These are phyloP conservation scores for Ceratocystis diversiconidia DNA, from an alignment of 2,329 filamentous ascomycete species.

Conservation along the genomic window DNA sequence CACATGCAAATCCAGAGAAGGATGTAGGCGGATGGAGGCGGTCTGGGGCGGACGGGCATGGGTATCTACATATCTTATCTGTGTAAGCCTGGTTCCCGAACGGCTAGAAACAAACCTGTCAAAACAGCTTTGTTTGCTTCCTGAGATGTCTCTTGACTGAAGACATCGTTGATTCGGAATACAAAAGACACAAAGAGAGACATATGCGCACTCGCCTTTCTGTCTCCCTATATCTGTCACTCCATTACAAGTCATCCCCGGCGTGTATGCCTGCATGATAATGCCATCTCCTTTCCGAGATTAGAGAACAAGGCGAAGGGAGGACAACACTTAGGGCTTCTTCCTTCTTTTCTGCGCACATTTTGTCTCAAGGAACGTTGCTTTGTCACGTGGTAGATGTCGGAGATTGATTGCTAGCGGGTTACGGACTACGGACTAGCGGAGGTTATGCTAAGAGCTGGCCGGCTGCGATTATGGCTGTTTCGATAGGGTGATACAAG, in stretches of 20 bases:
- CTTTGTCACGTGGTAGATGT: background rate
- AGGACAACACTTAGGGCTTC: background rate
- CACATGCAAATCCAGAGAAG: background rate
- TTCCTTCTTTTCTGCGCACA: background rate
- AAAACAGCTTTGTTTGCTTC: background rate
- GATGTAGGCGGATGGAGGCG: background rate
- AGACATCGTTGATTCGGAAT: no score
- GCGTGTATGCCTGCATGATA: background rate
- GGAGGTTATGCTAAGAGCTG: background rate
- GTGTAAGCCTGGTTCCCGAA: background rate
- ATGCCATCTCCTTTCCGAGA: background rate
- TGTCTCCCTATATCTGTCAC: background rate
- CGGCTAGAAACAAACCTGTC: background rate
- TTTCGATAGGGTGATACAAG: background rate
- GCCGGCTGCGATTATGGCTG: background rate
- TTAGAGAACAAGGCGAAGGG: background rate
- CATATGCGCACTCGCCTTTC: background rate
- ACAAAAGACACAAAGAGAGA: background rate
- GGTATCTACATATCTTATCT: background rate
- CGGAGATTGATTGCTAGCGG: background rate
- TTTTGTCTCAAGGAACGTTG: background rate
- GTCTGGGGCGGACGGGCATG: background rate
- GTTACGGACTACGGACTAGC: background rate
- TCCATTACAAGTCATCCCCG: background rate
- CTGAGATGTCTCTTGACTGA: no score